These are phyloP conservation scores for Echites panduratus DNA, from an alignment of 257 asterid species.

Conservation along the genomic window DNA sequence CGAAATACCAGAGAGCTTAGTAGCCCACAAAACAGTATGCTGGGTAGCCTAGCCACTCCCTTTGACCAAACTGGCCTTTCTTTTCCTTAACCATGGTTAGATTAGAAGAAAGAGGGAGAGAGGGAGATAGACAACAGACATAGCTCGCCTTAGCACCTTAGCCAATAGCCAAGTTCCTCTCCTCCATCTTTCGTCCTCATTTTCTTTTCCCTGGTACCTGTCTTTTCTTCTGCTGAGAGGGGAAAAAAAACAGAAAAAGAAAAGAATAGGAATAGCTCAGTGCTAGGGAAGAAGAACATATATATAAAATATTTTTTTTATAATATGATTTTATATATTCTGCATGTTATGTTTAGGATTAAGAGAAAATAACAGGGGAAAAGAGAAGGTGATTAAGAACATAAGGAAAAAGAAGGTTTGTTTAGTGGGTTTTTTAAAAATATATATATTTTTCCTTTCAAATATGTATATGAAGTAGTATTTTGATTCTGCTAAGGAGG, in stretches of 20 bases:
- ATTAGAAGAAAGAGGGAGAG: too few species aligned
- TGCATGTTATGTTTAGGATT: constrained; percentile 6
- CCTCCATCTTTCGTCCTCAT: constrained; percentile 16
- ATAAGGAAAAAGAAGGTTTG: constrained; percentile 9
- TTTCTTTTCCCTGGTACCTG: neutral
- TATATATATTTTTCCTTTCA: neutral
- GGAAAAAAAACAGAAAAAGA: neutral
- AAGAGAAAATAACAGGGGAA: constrained; percentile 1
- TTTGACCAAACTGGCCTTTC: constrained; percentile 6
- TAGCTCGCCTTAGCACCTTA: constrained; percentile 21
- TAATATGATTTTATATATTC: neutral
- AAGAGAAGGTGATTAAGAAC: constrained; percentile 6
- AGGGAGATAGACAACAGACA: constrained; percentile 20
- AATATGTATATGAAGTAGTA: neutral
- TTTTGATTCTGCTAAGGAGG: constrained; percentile 4
- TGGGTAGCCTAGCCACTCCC: neutral
- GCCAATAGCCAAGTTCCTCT: constrained; percentile 23
- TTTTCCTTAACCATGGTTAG: constrained; percentile 35
- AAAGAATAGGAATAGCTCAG: neutral
- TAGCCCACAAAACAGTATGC: neutral
- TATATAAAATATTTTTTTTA: neutral
- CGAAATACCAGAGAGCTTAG: neutral
- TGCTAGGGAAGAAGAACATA: neutral
- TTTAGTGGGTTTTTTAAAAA: constrained; percentile 12
- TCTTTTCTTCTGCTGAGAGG: constrained; percentile 12